Evolutionary conservation across 2,329 filamentous ascomycete species (phyloP).

Genomic region (Lasiodiplodia sp.): DNA sequence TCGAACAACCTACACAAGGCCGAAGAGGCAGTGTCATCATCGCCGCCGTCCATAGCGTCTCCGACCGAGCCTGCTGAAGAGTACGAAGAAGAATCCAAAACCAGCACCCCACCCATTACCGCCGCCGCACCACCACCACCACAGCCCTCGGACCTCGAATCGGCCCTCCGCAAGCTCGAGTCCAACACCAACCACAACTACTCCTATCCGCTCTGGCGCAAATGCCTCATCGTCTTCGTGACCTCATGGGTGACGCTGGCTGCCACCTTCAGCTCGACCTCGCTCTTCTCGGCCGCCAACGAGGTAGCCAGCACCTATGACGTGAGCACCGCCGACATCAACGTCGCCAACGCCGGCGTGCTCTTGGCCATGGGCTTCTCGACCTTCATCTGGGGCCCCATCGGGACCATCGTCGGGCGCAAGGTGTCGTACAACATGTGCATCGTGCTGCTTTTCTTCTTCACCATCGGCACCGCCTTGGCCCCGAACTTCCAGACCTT

Average conservation of each 20-base stretch:
- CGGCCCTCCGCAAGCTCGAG: slow-evolving; percentile 12
- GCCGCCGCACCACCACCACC: neutral
- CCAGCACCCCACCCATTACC: no score
- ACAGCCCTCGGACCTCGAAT: neutral
- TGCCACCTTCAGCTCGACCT: slow-evolving; percentile 53
- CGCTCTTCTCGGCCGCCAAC: slow-evolving; percentile 48
- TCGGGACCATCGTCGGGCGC: slow-evolving; percentile 33
- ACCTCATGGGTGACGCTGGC: slow-evolving; percentile 53
- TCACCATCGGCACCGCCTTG: slow-evolving; percentile 33
- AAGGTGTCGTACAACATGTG: slow-evolving; percentile 32
- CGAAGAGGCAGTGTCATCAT: no score
- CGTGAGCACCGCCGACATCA: slow-evolving; percentile 40
- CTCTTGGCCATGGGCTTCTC: slow-evolving; percentile 35
- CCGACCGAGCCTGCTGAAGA: neutral
- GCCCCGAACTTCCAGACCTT: slow-evolving; percentile 32
- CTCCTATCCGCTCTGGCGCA: slow-evolving; percentile 36
- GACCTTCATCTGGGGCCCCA: slow-evolving; percentile 34
- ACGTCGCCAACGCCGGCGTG: slow-evolving; percentile 33
- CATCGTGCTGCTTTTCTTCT: slow-evolving; percentile 32
- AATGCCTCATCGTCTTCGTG: slow-evolving; percentile 51
- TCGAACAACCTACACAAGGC: neutral
- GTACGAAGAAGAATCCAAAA: neutral
- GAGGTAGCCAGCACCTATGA: slow-evolving; percentile 51
- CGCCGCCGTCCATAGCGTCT: neutral
- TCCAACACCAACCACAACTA: slow-evolving; percentile 20